Evolutionary conservation across 768 basidiomycete genomes (phyloP).

Genomic region (Rhodotorula sphaerocarpa): DNA sequence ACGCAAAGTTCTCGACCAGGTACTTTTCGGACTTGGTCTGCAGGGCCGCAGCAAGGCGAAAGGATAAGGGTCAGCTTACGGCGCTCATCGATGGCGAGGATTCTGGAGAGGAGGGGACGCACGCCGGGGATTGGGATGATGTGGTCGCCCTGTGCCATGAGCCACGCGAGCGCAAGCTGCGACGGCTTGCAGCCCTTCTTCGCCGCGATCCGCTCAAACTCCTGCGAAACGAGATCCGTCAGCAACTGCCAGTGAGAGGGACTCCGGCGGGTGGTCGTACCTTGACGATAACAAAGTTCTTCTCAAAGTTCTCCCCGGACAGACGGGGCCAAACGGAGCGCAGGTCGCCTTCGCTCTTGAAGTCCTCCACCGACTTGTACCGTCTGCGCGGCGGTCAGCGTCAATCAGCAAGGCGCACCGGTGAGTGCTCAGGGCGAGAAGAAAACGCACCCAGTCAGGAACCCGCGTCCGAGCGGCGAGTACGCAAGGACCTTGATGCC

Average conservation of each 20-base stretch:
- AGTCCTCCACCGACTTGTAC: slow-evolving; percentile 42
- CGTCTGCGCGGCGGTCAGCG: slow-evolving; percentile 15
- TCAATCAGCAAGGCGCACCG: neutral
- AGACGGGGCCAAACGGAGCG: slow-evolving; percentile 48
- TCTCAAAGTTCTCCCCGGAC: slow-evolving; percentile 45
- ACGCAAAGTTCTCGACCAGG: slow-evolving; percentile 50
- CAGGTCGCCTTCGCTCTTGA: slow-evolving; percentile 33
- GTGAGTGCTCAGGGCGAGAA: neutral
- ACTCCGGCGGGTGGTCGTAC: slow-evolving; percentile 1
- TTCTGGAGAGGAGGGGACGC: slow-evolving; percentile 31
- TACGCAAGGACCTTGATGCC: slow-evolving; percentile 45
- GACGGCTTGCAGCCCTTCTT: slow-evolving; percentile 44
- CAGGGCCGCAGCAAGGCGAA: too few species aligned
- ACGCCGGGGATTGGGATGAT: slow-evolving; percentile 41
- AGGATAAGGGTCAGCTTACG: neutral
- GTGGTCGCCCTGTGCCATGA: slow-evolving; percentile 39
- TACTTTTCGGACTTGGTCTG: slow-evolving; percentile 44
- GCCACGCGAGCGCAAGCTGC: slow-evolving; percentile 47
- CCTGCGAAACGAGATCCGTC: slow-evolving; percentile 41
- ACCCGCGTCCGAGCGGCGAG: slow-evolving; percentile 22
- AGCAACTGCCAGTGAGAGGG: slow-evolving; percentile 37
- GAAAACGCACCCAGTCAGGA: neutral
- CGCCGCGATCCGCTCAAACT: slow-evolving; percentile 41
- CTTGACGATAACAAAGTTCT: slow-evolving; percentile 21
- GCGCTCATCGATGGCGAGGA: neutral